A percentile compares a stretch with the other conserved stretches of the same genome.
These are phyloP conservation scores for Triticum timopheevii DNA, from an alignment of 176 grass and related monocot species.

Conservation along the genomic window DNA sequence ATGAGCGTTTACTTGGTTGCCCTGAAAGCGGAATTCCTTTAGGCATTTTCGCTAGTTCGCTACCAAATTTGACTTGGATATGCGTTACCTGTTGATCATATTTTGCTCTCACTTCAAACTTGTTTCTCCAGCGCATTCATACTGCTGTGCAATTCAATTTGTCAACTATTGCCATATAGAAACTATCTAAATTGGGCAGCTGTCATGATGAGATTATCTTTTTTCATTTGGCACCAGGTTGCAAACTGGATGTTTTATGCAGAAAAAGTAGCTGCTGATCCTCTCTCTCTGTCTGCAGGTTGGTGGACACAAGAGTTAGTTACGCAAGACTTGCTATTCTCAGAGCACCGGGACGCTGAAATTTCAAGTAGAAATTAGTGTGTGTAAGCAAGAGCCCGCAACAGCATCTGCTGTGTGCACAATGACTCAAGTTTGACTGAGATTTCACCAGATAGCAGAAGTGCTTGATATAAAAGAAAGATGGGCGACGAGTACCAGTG, in stretches of 20 bases:
- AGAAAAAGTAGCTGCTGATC: conserved; percentile 36
- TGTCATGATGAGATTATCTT: background rate
- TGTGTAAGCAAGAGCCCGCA: background rate
- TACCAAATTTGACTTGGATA: conserved; percentile 4
- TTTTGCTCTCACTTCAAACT: background rate
- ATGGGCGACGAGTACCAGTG: conserved; percentile 66
- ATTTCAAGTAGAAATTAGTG: conserved; percentile 8
- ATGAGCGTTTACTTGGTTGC: background rate
- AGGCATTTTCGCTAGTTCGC: background rate
- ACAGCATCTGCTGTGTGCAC: background rate
- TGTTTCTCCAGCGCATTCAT: background rate
- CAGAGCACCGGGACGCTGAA: background rate
- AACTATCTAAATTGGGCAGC: background rate
- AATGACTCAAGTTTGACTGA: background rate
- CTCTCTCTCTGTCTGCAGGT: background rate
- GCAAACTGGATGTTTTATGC: conserved; percentile 7
- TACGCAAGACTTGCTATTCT: background rate
- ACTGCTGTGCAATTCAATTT: background rate
- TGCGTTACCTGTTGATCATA: background rate
- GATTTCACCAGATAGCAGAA: conserved; percentile 12
- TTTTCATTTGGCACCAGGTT: conserved; percentile 6
- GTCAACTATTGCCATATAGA: background rate
- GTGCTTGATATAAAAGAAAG: conserved; percentile 17
- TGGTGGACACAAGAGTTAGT: background rate
- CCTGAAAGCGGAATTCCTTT: conserved; percentile 23